Conservation (phyloP, 2,329 filamentous ascomycete genomes). For the Cercospora nicotianae region DNA sequence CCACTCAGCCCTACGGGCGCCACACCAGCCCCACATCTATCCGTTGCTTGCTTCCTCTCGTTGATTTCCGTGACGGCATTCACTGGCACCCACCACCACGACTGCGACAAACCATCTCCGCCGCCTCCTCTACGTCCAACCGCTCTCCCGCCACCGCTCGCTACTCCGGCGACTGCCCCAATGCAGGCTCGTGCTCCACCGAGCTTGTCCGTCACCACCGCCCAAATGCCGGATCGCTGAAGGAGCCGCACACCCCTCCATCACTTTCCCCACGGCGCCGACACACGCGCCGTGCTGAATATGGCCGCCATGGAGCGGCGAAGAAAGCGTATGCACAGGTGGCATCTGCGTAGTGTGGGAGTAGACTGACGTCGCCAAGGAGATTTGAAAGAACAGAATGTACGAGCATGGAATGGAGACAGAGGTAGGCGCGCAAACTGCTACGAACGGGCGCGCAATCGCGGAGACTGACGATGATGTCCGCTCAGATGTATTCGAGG, state of each 20-base stretch:
- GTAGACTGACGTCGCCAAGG: constrained; percentile 53
- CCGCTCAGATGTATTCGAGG: constrained; percentile 69
- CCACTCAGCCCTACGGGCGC: background rate
- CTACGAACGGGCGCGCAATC: background rate
- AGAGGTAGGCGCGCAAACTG: constrained; percentile 60
- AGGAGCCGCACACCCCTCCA: constrained; percentile 23
- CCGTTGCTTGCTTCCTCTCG: background rate
- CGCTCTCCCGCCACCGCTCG: background rate
- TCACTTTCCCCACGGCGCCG: constrained; percentile 26
- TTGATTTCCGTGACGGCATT: background rate
- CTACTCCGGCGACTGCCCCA: constrained; percentile 24
- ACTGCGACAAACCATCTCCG: background rate
- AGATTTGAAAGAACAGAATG: constrained; percentile 86
- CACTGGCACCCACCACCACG: background rate
- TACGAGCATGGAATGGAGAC: constrained; percentile 84
- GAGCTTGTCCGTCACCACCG: constrained; percentile 34
- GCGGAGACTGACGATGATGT: background rate
- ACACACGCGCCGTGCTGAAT: constrained; percentile 27
- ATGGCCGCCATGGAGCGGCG: constrained; percentile 50
- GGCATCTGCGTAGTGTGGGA: too few relatives aligned
- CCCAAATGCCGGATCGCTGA: constrained; percentile 42
- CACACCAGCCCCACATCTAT: background rate
- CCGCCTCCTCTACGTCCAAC: background rate
- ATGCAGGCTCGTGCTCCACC: constrained; percentile 38
- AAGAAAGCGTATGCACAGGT: constrained; percentile 47